Evolutionary conservation across 805 yeast species (phyloP).

Genomic region (Hagleromyces aurorensis): DNA sequence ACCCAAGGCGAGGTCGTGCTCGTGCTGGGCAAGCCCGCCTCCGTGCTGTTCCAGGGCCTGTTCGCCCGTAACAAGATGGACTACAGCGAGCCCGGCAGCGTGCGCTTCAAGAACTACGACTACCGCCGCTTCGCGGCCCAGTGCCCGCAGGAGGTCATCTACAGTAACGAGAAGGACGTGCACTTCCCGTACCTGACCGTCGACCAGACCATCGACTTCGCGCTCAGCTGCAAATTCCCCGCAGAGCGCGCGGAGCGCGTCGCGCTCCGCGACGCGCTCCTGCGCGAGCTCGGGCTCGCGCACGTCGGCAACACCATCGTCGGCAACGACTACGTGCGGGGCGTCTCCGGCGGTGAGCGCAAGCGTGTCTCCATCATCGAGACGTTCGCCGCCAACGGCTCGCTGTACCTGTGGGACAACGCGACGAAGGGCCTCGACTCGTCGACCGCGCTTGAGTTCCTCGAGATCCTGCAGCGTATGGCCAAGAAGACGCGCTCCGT

Average conservation of each 20-base stretch:
- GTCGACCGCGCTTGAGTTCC: slow-evolving; percentile 42
- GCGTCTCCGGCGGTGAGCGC: slow-evolving; percentile 63
- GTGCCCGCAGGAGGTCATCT: slow-evolving; percentile 25
- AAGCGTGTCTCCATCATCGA: slow-evolving; percentile 60
- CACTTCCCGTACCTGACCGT: slow-evolving; percentile 52
- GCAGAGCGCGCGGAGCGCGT: slow-evolving; percentile 22
- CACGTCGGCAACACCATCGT: slow-evolving; percentile 53
- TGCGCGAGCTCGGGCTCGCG: slow-evolving; percentile 35
- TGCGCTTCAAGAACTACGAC: slow-evolving; percentile 20
- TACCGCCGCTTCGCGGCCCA: slow-evolving; percentile 13
- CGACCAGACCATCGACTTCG: slow-evolving; percentile 48
- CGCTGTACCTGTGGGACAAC: slow-evolving; percentile 46
- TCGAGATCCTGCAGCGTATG: slow-evolving; percentile 36
- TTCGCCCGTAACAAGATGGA: slow-evolving; percentile 15
- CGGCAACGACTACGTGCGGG: slow-evolving; percentile 56
- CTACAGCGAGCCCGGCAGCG: slow-evolving; percentile 18
- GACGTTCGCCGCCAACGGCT: slow-evolving; percentile 39
- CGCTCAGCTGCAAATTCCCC: slow-evolving; percentile 39
- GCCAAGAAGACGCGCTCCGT: slow-evolving; percentile 36
- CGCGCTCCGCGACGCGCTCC: slow-evolving; percentile 20
- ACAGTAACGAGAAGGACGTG: slow-evolving; percentile 46
- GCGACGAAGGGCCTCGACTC: slow-evolving; percentile 46
- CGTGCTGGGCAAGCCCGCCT: slow-evolving; percentile 23
- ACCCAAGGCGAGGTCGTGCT: slow-evolving; percentile 24
- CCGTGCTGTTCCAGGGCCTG: slow-evolving; percentile 19